Evolutionary conservation across 2,329 filamentous ascomycete genomes (phyloP), one percentile per base, ranked within the genome.

Genomic region (Pseudogymnoascus pannorum): DNA sequence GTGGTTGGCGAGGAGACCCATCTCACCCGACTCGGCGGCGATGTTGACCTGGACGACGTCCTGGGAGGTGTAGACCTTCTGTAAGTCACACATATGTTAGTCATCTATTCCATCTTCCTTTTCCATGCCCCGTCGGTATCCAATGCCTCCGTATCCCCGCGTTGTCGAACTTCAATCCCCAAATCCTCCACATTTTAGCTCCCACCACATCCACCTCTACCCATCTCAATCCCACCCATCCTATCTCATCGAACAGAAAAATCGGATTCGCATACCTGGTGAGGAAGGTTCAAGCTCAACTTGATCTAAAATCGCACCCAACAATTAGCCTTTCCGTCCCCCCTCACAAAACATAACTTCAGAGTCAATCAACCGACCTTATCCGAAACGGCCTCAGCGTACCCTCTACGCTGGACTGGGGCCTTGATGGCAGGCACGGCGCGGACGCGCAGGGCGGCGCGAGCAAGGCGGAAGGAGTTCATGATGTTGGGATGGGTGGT

Each of bases 1-100:
- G 86, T 99, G 94, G 84, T 94, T 95, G 76, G 94, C 94, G 75
- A 99, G 89, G 72, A 99, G 88, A 89, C 94, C 94, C 94, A 99
- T 99, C 72, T 97, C 94, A 76, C 94, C 94, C 66, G 92, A 95
- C 78, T 96, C 94, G 74, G 94, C 94, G 76, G 94, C 89, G 74
- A 99, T 88, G 86, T 99, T 99, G 83, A 99, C 94, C 83, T 99
- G 94, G 74, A 97, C 87, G 74, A 87, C 83, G 74, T 84, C 82
- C 72, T 85, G 79, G 70, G 79, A 86, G 77, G 83, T 84, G 81
- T 84, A 87, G 79, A 87, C 79, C 72, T 87, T 79, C 89, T 92
- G 74, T 73, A 79, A 61, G 63, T 63, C 18, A 42, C 18, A 60
- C 31, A 22, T 7, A 20, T 31, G 48, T 69, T 63, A 69, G 67